These are phyloP conservation scores for Carex littledalei DNA, from an alignment of 176 grass and related monocot species.

Conservation along the genomic window DNA sequence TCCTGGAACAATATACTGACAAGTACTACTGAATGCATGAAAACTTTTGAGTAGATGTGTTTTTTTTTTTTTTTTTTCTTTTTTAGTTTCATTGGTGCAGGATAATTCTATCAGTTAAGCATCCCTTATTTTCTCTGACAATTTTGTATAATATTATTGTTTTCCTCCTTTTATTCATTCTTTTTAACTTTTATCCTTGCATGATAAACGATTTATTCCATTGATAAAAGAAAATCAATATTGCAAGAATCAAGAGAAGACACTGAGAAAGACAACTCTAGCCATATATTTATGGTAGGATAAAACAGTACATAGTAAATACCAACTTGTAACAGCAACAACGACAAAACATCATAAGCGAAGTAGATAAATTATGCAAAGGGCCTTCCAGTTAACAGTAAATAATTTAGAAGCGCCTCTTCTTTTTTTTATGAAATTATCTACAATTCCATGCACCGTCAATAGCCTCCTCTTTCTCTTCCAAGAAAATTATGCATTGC, in stretches of 20 bases:
- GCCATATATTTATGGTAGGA: background rate
- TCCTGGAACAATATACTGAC: background rate
- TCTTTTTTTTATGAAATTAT: constrained; percentile 6
- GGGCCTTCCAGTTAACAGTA: background rate
- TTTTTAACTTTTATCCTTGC: background rate
- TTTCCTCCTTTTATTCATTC: background rate
- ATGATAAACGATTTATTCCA: background rate
- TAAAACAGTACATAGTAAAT: constrained; percentile 13
- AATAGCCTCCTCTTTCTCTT: background rate
- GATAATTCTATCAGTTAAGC: background rate
- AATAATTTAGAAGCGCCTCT: constrained; percentile 17
- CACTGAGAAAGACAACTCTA: constrained; percentile 6
- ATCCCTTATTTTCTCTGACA: background rate
- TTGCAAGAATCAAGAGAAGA: background rate
- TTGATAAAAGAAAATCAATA: background rate
- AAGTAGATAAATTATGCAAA: constrained; percentile 18
- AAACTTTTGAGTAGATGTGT: background rate
- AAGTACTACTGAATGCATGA: background rate
- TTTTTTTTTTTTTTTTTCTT: no score
- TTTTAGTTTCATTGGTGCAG: no score
- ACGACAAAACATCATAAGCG: background rate
- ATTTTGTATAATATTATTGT: background rate
- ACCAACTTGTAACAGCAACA: constrained; percentile 9
- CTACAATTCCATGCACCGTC: constrained; percentile 8
- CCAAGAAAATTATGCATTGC: constrained; percentile 19